Conservation (phyloP, 108 stramenopile genomes). For the Nannochloropsis oceanica region DNA sequence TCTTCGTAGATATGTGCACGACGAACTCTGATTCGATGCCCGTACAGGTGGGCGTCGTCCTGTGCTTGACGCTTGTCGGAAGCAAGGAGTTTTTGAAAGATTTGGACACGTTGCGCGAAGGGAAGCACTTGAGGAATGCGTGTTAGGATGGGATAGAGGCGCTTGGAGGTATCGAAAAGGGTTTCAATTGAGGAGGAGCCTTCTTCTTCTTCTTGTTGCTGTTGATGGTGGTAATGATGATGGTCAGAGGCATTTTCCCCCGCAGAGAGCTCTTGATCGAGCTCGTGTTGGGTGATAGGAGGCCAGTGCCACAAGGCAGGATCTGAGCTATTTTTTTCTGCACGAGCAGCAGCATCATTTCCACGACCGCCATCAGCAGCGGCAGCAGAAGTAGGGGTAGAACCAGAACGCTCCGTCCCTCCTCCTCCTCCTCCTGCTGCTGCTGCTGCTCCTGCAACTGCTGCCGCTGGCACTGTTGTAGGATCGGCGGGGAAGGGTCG, state of each 20-base stretch:
- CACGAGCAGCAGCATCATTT: background rate
- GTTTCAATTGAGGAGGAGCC: too few relatives aligned
- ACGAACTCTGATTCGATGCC: background rate
- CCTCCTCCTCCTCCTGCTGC: background rate
- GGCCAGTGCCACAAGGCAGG: background rate
- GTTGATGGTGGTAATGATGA: background rate
- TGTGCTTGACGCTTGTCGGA: background rate
- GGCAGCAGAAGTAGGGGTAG: background rate
- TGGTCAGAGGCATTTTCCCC: background rate
- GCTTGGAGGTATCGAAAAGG: background rate
- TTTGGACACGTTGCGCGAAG: slow-evolving; percentile 14
- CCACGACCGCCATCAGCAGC: background rate
- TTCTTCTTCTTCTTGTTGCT: too few relatives aligned
- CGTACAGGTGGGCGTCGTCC: background rate
- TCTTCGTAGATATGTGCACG: background rate
- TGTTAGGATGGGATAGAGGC: background rate
- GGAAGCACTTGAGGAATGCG: slow-evolving; percentile 16
- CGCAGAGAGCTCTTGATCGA: background rate
- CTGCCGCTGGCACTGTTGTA: background rate
- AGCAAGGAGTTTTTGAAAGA: slow-evolving; percentile 16
- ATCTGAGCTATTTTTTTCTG: background rate
- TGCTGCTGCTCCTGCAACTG: background rate
- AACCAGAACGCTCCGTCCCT: too few relatives aligned
- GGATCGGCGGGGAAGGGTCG: background rate
- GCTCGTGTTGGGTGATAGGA: too few relatives aligned